These are phyloP conservation scores for Lyophyllum shimeji DNA, from an alignment of 768 basidiomycete genomes.

Conservation along the genomic window DNA sequence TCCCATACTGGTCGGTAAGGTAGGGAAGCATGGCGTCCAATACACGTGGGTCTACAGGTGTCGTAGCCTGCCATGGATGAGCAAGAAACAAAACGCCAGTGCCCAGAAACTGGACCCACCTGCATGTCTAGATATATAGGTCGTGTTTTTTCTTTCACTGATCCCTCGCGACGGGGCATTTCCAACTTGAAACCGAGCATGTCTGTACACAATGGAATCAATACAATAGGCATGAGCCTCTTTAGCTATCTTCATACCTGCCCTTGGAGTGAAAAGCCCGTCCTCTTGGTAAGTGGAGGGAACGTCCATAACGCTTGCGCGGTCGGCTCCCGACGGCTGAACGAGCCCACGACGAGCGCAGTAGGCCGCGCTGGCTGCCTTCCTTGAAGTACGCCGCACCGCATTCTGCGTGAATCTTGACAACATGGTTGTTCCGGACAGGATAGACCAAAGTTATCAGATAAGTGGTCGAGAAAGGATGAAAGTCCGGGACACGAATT, in stretches of 20 bases:
- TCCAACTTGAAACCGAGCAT: constrained; percentile 89
- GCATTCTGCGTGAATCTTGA: constrained; percentile 50
- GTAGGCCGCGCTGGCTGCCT: constrained; percentile 24
- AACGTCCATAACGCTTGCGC: constrained; percentile 80
- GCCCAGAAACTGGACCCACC: constrained; percentile 39
- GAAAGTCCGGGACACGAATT: not conserved
- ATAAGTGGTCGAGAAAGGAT: constrained; percentile 3
- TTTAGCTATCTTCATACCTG: constrained; percentile 45
- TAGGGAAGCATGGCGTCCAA: constrained; percentile 96
- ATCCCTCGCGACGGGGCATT: constrained; percentile 56
- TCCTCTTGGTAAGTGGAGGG: constrained; percentile 74
- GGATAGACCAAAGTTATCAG: constrained; percentile 16
- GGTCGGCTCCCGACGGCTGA: constrained; percentile 79
- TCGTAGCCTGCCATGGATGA: constrained; percentile 75
- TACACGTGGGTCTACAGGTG: constrained; percentile 95
- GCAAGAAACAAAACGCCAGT: constrained; percentile 7
- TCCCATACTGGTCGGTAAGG: constrained; percentile 94
- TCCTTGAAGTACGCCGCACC: constrained; percentile 33
- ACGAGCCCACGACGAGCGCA: constrained; percentile 60
- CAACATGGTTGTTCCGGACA: constrained; percentile 44
- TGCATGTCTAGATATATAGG: constrained; percentile 99
- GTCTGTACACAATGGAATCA: constrained; percentile 42
- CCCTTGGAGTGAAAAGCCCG: constrained; percentile 64
- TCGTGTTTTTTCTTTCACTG: constrained; percentile 59
- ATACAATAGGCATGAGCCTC: not conserved